Evolutionary conservation across 345 rosid species (phyloP), one percentile per base, ranked within the genome.

Genomic region (Hypericum androsaemum): DNA sequence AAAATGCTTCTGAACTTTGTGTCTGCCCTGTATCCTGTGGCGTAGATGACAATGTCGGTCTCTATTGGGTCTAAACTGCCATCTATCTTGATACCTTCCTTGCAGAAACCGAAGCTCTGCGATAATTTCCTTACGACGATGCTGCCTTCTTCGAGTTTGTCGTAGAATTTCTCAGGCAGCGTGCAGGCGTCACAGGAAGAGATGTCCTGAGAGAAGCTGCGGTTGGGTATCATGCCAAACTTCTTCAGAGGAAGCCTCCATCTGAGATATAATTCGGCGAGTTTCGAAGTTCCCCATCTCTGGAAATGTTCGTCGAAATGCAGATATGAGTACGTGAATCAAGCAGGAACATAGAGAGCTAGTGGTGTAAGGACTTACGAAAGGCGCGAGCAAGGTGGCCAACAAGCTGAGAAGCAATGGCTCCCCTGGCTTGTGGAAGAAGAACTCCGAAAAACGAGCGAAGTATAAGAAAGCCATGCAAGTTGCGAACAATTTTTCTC

Each of bases 61-160:
- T 22, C 32, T 22, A 22, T 22, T 22, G 32, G 32, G 32, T 1
- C 32, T 22, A 4, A 22, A 22, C 32, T 22, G 4, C 32, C 32
- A 22, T 22, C 32, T 22, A 22, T 22, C 1, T 1, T 22, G 4
- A 22, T 22, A 22, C 32, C 32, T 22, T 22, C 32, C 32, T 22
- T 22, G 32, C 32, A 13, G 14, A 10, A 37, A 22, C 54, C 49
- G n/a, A 71, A 41, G 50, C 47, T 49, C 16, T 61, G 49, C 8
- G 67, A 53, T 22, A 22, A 22, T 22, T 71, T 65, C 48, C 49
- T 65, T 2, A 71, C 47, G 39, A 62, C 14, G 11, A 71, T 59
- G 56, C 71, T 71, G 35, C 67, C 64, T 10, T 65, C 61, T 65
- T 65, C 66, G 3, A 71, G 61, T 54, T 51, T 57, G 42, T 61